These are phyloP conservation scores for Cardamine occulta DNA, from an alignment of 345 rosid genomes.

Conservation along the genomic window DNA sequence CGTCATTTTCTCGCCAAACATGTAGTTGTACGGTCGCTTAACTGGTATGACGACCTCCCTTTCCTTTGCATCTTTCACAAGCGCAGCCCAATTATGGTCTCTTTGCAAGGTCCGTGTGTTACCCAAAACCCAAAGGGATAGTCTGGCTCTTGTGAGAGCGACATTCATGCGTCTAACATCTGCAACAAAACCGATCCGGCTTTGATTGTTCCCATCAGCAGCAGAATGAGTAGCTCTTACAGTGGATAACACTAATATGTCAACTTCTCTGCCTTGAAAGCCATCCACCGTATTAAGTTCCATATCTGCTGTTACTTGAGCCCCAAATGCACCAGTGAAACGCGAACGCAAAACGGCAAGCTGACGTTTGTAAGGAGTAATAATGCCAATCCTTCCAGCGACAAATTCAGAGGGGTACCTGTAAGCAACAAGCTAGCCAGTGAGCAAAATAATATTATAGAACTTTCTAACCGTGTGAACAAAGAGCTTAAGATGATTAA, in stretches of 20 bases:
- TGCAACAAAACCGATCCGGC: conserved; percentile 89
- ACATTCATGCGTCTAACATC: conserved; percentile 97
- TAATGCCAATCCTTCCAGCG: conserved; percentile 78
- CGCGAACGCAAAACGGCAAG: conserved; percentile 80
- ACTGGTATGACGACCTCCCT: conserved; percentile 67
- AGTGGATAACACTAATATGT: conserved; percentile 85
- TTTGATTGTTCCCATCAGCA: conserved; percentile 48
- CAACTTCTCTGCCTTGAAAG: conserved; percentile 96
- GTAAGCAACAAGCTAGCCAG: conserved; percentile 26
- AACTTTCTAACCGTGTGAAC: conserved; percentile 1
- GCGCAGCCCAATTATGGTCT: conserved; percentile 81
- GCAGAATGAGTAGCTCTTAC: conserved; percentile 75
- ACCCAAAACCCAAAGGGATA: conserved; percentile 95
- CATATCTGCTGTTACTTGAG: conserved; percentile 73
- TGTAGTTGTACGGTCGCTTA: conserved; percentile 59
- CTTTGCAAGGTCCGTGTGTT: conserved; percentile 75
- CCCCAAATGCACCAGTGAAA: conserved; percentile 72
- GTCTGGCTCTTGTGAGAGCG: conserved; percentile 90
- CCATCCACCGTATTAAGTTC: conserved; percentile 97
- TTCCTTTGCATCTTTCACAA: conserved; percentile 81
- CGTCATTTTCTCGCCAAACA: conserved; percentile 46
- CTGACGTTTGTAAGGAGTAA: conserved; percentile 90
- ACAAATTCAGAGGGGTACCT: conserved; percentile 85
- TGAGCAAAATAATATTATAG: conserved; percentile 7
- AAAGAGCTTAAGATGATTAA: conserved; percentile 12